Evolutionary conservation across 2,329 filamentous ascomycete genomes (phyloP).

Genomic region (Aspergillus glaucus): DNA sequence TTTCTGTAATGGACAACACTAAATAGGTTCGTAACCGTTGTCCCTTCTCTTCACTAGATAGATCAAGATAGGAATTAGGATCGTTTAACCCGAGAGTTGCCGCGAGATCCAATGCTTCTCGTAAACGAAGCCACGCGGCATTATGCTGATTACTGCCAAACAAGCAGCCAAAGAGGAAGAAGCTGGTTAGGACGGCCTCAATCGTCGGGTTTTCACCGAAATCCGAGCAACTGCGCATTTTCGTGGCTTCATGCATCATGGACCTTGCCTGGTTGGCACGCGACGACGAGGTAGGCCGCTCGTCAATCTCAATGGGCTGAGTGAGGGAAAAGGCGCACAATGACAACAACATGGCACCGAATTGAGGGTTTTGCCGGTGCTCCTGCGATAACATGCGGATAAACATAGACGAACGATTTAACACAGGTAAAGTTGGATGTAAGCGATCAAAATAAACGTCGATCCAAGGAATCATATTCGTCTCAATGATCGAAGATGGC

Average conservation of each 20-base stretch:
- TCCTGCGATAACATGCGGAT: conserved; percentile 38
- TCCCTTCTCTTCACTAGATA: conserved; percentile 32
- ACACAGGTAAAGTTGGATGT: conserved; percentile 38
- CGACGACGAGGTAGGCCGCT: conserved; percentile 30
- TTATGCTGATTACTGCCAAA: conserved; percentile 68
- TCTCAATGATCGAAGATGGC: conserved; percentile 35
- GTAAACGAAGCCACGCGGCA: conserved; percentile 69
- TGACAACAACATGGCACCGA: conserved; percentile 39
- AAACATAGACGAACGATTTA: conserved; percentile 37
- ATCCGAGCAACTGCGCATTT: conserved; percentile 39
- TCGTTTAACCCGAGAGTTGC: conserved; percentile 36
- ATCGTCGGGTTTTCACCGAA: conserved; percentile 37
- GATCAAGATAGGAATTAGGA: conserved; percentile 31
- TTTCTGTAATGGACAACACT: conserved; percentile 32
- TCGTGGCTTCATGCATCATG: conserved; percentile 39
- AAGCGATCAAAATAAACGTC: conserved; percentile 42
- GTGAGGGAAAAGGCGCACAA: conserved; percentile 41
- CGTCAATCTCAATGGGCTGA: conserved; percentile 40
- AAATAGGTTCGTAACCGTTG: conserved; percentile 33
- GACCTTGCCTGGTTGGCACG: conserved; percentile 33
- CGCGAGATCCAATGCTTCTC: conserved; percentile 55
- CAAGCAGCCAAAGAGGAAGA: conserved; percentile 68
- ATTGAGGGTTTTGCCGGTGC: conserved; percentile 38
- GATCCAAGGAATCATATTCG: conserved; percentile 37
- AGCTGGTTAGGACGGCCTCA: conserved; percentile 56